Evolutionary conservation across 371 early-diverging fungal species (phyloP).

Genomic region (Syncephalastrum sp.): DNA sequence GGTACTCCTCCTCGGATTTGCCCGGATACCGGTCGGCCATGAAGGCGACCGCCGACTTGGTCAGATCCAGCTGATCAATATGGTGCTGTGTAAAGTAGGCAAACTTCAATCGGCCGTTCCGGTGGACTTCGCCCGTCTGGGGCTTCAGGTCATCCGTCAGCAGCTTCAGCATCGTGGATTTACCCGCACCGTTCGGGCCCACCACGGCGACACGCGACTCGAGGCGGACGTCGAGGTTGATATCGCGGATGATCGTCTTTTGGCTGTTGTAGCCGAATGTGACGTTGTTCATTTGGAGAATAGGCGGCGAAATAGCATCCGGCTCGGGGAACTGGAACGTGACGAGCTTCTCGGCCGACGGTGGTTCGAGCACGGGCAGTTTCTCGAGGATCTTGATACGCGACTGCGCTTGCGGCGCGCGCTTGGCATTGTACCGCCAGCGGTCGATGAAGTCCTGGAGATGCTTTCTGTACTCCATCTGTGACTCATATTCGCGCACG

Average conservation of each 20-base stretch:
- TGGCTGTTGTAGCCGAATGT: conserved; percentile 82
- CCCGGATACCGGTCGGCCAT: conserved; percentile 89
- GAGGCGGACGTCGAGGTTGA: conserved; percentile 93
- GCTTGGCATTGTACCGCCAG: conserved; percentile 98
- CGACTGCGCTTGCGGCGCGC: conserved; percentile 97
- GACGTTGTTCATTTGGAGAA: conserved; percentile 91
- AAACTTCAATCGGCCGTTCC: conserved; percentile 92
- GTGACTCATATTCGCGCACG: conserved; percentile 91
- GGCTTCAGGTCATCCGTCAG: conserved; percentile 85
- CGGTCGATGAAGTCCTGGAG: conserved; percentile 97
- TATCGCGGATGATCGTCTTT: conserved; percentile 70
- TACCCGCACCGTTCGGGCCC: conserved; percentile 88
- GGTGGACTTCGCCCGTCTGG: conserved; percentile 73
- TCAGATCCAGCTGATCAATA: conserved; percentile 93
- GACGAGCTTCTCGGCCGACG: conserved; percentile 79
- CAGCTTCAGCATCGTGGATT: conserved; percentile 89
- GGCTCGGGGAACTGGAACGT: conserved; percentile 94
- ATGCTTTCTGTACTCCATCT: conserved; percentile 91
- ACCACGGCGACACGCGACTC: conserved; percentile 96
- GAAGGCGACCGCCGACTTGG: conserved; percentile 82
- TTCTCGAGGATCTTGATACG: conserved; percentile 98
- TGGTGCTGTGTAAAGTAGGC: conserved; percentile 98
- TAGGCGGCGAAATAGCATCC: conserved; percentile 83
- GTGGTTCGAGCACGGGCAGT: conserved; percentile 87
- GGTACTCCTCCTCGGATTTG: conserved; percentile 91